Conservation (phyloP, 2,329 filamentous ascomycete genomes). For the Geoglossum cookeanum region DNA sequence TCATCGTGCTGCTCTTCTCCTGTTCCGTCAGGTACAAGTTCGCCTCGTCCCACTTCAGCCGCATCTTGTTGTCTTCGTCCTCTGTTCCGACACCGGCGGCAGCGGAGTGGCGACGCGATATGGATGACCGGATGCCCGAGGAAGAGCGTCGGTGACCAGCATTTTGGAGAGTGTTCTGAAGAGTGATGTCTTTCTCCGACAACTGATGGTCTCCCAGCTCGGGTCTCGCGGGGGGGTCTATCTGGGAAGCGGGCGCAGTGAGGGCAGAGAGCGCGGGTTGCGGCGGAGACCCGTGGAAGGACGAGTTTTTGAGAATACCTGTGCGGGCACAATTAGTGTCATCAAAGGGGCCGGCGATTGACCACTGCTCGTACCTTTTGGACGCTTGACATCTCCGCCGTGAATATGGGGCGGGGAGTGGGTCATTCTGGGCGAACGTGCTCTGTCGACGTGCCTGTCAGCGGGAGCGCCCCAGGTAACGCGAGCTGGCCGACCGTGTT, state of each 20-base stretch:
- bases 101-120: conserved; percentile 48
- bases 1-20: conserved; percentile 90
- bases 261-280: conserved; percentile 25
- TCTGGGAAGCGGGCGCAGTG: conserved; percentile 15
- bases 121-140: conserved; percentile 44
- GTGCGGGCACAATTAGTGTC: conserved; percentile 4
- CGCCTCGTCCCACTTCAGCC: conserved; percentile 95
- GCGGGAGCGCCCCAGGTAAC: too few relatives aligned
- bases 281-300: conserved; percentile 37
- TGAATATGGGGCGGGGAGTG: conserved; percentile 11
- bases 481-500: too few relatives aligned
- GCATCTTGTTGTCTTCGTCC: conserved; percentile 42
- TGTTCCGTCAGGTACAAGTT: conserved; percentile 96
- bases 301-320: conserved; percentile 94
- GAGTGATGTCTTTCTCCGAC: conserved; percentile 70
- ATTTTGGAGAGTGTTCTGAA: conserved; percentile 89
- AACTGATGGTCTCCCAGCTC: conserved; percentile 28
- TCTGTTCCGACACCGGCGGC: conserved; percentile 28
- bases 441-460: too few relatives aligned
- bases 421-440: conserved; percentile 4
- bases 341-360: conserved; percentile 1
- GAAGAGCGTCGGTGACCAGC: conserved; percentile 75
- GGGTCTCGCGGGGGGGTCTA: conserved; percentile 18
- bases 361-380: conserved; percentile 16
- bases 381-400: conserved; percentile 17